Evolutionary conservation across 371 early-diverging fungal species (phyloP), one percentile per base, ranked within the genome.

Genomic region (Batkoa obscura): DNA sequence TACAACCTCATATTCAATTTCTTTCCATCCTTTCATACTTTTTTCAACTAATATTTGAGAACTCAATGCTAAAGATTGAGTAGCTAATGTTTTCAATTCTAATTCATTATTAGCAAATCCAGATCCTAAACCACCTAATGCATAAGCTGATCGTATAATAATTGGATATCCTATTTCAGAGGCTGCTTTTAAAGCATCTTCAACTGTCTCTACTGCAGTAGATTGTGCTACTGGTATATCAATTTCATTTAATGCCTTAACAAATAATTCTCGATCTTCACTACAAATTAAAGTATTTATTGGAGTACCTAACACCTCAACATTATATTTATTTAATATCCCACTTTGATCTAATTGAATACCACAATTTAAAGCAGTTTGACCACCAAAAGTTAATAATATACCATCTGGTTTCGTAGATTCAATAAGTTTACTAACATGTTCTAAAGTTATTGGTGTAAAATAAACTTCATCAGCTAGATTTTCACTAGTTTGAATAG

Each of bases 11-110:
- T 92, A 94, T 66, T 94, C 94, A 39, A 94, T 81, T 72, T 94
- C 94, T 70, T 94, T 94, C 94, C 94, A 94, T 9, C 94, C 94
- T 72, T 93, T 92, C 94, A 94, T 94, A 47, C 80, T 79, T 62
- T 79, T 77, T 68, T 94, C 94, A n/a, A 94, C 81, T 32, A 94
- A 68, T 6, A 94, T 82, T 64, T 94, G 94, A 15, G 90, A 88
- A n/a, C 83, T 79, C 10, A 79, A 72, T 4, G 91, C 76, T 62
- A 94, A 86, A 0, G 94, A 84, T 70, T 84, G 84, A 54, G 75
- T 75, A 64, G 82, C 80, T 51, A 94, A 76, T 31, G 75, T 81
- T 13, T 66, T 54, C 34, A 94, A 67, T 66, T 94, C 80, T 13
- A 71, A 65, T 57, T 83, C 85, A 60, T 85, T 84, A 35, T 82